These are phyloP conservation scores for Alloteropsis semialata DNA, from an alignment of 176 grass and related monocot genomes.

Conservation along the genomic window DNA sequence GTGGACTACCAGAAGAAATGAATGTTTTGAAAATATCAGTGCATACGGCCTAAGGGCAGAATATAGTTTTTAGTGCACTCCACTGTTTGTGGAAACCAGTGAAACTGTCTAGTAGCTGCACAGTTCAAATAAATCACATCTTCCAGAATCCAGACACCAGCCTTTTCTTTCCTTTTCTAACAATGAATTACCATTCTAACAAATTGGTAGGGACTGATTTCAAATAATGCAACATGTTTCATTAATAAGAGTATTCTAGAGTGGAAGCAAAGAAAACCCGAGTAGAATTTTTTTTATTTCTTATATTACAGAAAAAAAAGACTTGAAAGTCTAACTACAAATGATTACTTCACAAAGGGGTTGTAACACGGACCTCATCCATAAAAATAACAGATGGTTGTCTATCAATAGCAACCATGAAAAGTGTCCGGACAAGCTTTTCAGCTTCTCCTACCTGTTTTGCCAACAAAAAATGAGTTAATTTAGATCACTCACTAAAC, in stretches of 20 bases:
- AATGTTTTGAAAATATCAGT: background rate
- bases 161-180: background rate
- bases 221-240: background rate
- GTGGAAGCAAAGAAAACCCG: too few species aligned
- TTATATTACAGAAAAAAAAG: background rate
- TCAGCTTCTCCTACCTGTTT: slow-evolving; percentile 94
- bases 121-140: background rate
- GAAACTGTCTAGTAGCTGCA: background rate
- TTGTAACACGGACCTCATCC: slow-evolving; percentile 69
- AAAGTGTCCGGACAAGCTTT: slow-evolving; percentile 96
- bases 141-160: background rate
- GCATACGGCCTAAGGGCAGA: background rate
- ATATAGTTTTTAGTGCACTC: background rate
- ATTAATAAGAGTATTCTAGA: background rate
- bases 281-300: too few species aligned
- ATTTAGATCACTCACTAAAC: background rate
- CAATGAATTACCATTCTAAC: background rate
- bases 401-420: slow-evolving; percentile 73
- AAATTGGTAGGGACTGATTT: background rate
- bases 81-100: background rate
- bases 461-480: slow-evolving; percentile 19
- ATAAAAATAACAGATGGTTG: slow-evolving; percentile 99
- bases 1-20: background rate
- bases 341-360: background rate
- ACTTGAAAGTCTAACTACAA: background rate